phyloP scores from a whole-genome alignment of 768 basidiomycete species.

The Paxillus involutus region DNA sequence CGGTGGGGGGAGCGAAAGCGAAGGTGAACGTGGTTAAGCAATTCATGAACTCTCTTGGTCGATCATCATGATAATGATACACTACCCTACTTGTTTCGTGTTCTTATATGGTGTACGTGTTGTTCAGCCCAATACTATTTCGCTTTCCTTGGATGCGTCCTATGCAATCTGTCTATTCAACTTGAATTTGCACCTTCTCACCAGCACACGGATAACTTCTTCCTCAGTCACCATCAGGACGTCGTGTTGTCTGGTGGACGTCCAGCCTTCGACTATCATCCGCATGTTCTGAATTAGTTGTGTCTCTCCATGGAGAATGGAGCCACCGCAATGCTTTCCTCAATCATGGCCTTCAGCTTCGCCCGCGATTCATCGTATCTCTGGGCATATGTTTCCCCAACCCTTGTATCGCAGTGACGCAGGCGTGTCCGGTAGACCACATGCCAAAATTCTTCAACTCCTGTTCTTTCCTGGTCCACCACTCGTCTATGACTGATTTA shows the following conservation, averaged over 20 bases:
- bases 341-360: background rate
- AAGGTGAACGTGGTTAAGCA: too few species aligned
- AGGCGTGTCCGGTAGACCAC: slow-evolving; percentile 27
- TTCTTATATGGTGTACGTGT: too few species aligned
- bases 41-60: too few species aligned
- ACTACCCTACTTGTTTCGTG: too few species aligned
- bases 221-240: background rate
- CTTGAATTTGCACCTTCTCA: background rate
- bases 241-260: background rate
- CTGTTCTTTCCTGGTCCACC: slow-evolving; percentile 31
- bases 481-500: slow-evolving; percentile 17
- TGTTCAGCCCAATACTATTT: too few species aligned
- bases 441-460: slow-evolving; percentile 25
- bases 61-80: too few species aligned
- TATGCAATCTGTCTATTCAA: too few species aligned
- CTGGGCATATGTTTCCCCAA: too few species aligned
- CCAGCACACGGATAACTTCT: background rate
- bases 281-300: background rate
- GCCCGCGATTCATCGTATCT: background rate
- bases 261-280: background rate
- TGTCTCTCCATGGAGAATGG: background rate
- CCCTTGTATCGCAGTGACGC: too few species aligned
- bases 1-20: too few species aligned
- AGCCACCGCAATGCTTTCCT: background rate
- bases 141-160: too few species aligned